These are phyloP conservation scores for Fomitopsis palustris DNA, from an alignment of 1,284 basidiomycete genomes.

Conservation along the genomic window DNA sequence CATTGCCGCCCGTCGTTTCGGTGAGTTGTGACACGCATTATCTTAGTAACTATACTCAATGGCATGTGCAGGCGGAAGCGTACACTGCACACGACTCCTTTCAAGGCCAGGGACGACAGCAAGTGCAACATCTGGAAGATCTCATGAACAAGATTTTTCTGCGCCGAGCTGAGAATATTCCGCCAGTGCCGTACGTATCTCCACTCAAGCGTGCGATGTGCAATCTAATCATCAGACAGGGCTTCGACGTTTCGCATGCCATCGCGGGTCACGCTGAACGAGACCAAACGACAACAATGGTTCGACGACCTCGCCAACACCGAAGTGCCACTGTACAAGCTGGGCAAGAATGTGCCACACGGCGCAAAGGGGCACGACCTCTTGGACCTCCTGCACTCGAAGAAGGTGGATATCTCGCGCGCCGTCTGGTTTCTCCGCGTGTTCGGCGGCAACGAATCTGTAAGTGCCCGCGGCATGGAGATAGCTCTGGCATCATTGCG, in stretches of 20 bases:
- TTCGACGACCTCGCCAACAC: constrained; percentile 91
- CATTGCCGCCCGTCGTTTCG: constrained; percentile 55
- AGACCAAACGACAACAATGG: constrained; percentile 85
- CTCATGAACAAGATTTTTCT: constrained; percentile 79
- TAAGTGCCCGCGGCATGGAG: constrained; percentile 29
- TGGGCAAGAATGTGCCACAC: constrained; percentile 90
- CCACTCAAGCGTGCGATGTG: background rate
- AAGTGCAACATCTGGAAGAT: constrained; percentile 67
- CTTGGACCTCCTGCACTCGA: constrained; percentile 81
- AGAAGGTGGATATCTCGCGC: constrained; percentile 80
- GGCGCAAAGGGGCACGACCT: constrained; percentile 91
- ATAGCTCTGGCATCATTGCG: background rate
- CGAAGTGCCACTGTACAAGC: constrained; percentile 81
- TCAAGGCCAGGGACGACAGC: constrained; percentile 47
- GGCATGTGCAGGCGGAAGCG: constrained; percentile 51
- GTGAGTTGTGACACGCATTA: constrained; percentile 36
- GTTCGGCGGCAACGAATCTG: constrained; percentile 93
- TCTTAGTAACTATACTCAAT: background rate
- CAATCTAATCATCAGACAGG: constrained; percentile 35
- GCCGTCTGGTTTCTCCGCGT: constrained; percentile 96
- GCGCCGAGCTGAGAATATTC: constrained; percentile 52
- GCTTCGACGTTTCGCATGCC: constrained; percentile 80
- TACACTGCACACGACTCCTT: constrained; percentile 48
- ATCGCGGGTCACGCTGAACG: constrained; percentile 86
- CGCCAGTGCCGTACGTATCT: constrained; percentile 57